Base-by-base conservation (phyloP, 1,284 basidiomycete species). In the Microbotryum intermedium region DNA sequence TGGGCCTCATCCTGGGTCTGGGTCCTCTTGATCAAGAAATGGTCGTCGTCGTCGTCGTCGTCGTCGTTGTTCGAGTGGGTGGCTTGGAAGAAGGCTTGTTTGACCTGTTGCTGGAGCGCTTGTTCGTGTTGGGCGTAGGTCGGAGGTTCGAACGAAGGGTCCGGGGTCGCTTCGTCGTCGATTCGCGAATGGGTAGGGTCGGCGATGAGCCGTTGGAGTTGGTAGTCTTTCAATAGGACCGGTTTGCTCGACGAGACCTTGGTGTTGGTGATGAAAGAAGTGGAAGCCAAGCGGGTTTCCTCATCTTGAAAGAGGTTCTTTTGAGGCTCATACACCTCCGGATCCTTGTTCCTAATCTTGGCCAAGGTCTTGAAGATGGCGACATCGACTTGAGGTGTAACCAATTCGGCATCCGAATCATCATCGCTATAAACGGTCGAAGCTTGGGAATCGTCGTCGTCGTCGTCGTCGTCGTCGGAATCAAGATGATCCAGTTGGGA, bases 341-440 rank as follows among this genome's bases (percentile, higher is more conserved):
- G 89, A 73, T 97, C 91, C 69, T 83, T 87, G 59, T 81, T 80
- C 71, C 84, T 83, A 62, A 98, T 97, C 69, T 86, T 82, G 1
- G 87, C 87, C 9, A 98, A 79, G 0, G 93, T 98, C 53, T 90
- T 81, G 47, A 98, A 79, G 70, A 98, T 95, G 21, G 95, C 95
- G 49, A 87, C 95, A 73, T 98, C 94, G 50, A 97, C 82, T 0
- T 88, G 86, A 2, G 93, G 91, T 0, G 92, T 98, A 58, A 98
- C 82, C 74, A 97, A 89, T 68, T 91, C 90, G 16, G 93, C 95
- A 62, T 95, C 88, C 72, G 94, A 90, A 72, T 98, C 94, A 52
- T 84, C 86, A 46, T 74, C 73, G 30, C 72, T 72, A 45, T 73
- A 73, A 59, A 73, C 70, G 70, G 88, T 86, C 0, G 85, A 86